Evolutionary conservation across 2,329 filamentous ascomycete genomes (phyloP), one percentile per base, ranked within the genome.

Genomic region (Cladosporium cucumerinum): DNA sequence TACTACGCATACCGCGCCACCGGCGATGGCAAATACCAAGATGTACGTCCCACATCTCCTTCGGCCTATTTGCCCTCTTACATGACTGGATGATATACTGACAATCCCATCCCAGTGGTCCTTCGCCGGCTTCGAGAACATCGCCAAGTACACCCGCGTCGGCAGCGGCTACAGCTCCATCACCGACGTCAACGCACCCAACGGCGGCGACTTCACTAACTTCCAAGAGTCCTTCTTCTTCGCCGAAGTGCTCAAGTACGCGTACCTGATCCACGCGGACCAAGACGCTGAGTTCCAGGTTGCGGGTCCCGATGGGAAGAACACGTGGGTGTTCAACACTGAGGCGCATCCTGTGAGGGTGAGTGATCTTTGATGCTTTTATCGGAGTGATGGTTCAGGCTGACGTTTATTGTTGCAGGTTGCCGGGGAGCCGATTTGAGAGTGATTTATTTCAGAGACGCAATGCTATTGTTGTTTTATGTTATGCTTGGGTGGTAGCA

Each of bases 181-280:
- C 63, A 75, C 71, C 0, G 77, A 96, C 73, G 90, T 96, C 54
- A 91, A 90, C 69, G 78, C 77, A 3, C 71, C 73, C 3, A 82
- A 81, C 32, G 91, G 90, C 11, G 90, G 89, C 0, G 77, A 78
- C 0, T 86, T 84, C 66, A 76, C 78, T 49, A 86, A 96, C 75
- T 88, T 89, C 75, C 90, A 94, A 82, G 91, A 96, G 79, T 93
- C 89, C 72, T 96, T 95, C 79, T 88, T 90, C 81, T 92, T 96
- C 76, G 92, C 92, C 0, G 92, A 96, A 80, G 89, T 93, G 67
- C 75, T 96, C 76, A 96, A 96, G 82, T 96, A 96, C 85, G 64
- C 52, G 12, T 63, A 67, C 52, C 51, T 67, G 36, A 66, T 66
- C 26, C 61, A 64, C 48, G 55, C 66, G 8, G 46, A 57, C 14